Percentiles rank a stretch among this genome's conserved stretches.
These are phyloP conservation scores for Martiniozyma abietophila DNA, from an alignment of 805 yeast genomes.

Conservation along the genomic window DNA sequence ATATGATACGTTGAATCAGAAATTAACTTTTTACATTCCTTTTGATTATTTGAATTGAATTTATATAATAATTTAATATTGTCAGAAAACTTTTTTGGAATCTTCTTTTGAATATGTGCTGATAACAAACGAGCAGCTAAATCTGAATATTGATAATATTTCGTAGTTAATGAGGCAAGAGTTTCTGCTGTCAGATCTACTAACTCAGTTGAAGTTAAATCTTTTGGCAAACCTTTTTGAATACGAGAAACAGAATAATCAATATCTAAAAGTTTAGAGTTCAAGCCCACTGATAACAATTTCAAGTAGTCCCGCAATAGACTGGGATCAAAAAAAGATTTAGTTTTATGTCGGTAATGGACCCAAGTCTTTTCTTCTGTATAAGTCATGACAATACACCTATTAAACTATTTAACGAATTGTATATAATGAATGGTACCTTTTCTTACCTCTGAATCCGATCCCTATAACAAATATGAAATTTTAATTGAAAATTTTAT, in stretches of 20 bases:
- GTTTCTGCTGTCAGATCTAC: slow-evolving; percentile 69
- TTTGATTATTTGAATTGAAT: slow-evolving; percentile 30
- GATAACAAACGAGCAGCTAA: slow-evolving; percentile 88
- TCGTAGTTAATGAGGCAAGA: slow-evolving; percentile 88
- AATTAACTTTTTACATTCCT: slow-evolving; percentile 2
- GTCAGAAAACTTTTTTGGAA: slow-evolving; percentile 67
- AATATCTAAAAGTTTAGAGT: slow-evolving; percentile 34
- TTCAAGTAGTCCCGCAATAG: slow-evolving; percentile 9
- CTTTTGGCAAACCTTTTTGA: slow-evolving; percentile 39
- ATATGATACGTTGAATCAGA: slow-evolving; percentile 32
- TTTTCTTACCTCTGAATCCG: no score
- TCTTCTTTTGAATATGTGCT: slow-evolving; percentile 74
- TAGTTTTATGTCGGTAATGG: no score
- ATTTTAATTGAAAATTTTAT: slow-evolving; percentile 1
- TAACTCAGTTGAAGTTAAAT: slow-evolving; percentile 35
- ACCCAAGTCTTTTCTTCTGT: background rate
- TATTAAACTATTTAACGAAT: no score
- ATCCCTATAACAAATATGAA: no score
- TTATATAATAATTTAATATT: slow-evolving; percentile 56
- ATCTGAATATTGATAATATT: slow-evolving; percentile 87
- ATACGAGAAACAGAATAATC: slow-evolving; percentile 39
- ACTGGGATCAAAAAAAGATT: slow-evolving; percentile 12
- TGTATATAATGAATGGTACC: no score
- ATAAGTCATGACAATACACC: background rate
- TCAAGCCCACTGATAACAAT: slow-evolving; percentile 26